Base-by-base conservation (phyloP, 179 eudicot genomes). In the Silene coronaria region DNA sequence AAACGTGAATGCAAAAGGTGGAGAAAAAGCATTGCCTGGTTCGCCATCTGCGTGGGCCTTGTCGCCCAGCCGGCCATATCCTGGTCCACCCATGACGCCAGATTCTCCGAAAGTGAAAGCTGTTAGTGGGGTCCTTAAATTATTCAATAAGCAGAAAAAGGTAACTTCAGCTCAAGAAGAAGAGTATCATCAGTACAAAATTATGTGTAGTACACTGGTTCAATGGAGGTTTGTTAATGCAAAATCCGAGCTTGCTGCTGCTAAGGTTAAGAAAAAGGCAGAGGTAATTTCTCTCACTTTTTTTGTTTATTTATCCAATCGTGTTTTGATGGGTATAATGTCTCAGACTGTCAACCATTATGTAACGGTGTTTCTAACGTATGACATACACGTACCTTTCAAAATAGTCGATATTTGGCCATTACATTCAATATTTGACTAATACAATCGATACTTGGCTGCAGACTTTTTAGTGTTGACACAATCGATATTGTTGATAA, bases 191-290 rank as follows among this genome's bases (percentile, higher is more conserved):
- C 85, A 71, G 62, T 86, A 84, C 74, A 79, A 85, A 16, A 61
- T 88, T 45, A 64, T 82, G 88, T 74, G 86, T 34, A 93, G 81
- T 57, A 81, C 88, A 60, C 72, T 90, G 69, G 66, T 90, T 68
- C 96, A 91, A 72, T 91, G 97, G 97, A 86, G 93, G 76, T 90
- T 91, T 76, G 91, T 76, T 0, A 93, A 93, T 76, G 91, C 96
- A 67, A 87, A 89, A 75, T 86, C 88, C 36, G 81, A 88, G 70
- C 83, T 80, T 62, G 76, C 86, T 58, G 78, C 62, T 76, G 67
- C 81, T 42, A 77, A 75, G 10, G 62, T 78, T 46, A 91, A 78
- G 77, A 72, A 65, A 28, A 79, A 80, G 48, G 91, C 90, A 16
- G 84, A 93, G 92, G 97, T 92, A 74, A 77, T 53, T 61, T 53